Evolutionary conservation across 306 rosid genomes (phyloP).

Genomic region (Vigna hirtella): DNA sequence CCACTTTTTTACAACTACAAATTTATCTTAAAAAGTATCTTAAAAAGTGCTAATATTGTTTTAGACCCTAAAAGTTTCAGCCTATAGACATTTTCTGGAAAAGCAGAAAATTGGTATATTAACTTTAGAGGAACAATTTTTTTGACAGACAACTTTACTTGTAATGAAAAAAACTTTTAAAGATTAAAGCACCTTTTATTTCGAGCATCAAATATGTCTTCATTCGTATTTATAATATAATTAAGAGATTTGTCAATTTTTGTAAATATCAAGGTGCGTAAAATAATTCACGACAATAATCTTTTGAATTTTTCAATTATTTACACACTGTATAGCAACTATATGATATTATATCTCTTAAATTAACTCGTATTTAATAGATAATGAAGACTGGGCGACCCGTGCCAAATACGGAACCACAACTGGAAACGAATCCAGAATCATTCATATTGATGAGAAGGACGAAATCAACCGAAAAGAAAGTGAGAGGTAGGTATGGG

Average conservation of each 20-base stretch:
- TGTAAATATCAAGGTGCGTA: not conserved
- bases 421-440: not conserved
- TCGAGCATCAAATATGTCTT: not conserved
- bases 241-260: not conserved
- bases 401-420: not conserved
- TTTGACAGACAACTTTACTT: not conserved
- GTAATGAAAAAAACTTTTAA: not conserved
- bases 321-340: too few species aligned
- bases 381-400: too few species aligned
- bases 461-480: not conserved
- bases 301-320: not conserved
- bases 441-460: constrained; percentile 11
- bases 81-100: too few species aligned
- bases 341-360: too few species aligned
- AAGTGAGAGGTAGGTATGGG: not conserved
- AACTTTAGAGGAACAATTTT: not conserved
- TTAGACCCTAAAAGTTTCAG: not conserved
- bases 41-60: not conserved
- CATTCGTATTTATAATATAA: not conserved
- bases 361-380: too few species aligned
- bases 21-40: not conserved
- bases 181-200: not conserved
- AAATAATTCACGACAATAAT: not conserved
- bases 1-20: too few species aligned
- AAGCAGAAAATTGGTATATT: not conserved